A percentile compares a stretch with the other conserved stretches of the same genome.
These are phyloP conservation scores for Cocos nucifera DNA, from an alignment of 176 grass and related monocot species.

Conservation along the genomic window DNA sequence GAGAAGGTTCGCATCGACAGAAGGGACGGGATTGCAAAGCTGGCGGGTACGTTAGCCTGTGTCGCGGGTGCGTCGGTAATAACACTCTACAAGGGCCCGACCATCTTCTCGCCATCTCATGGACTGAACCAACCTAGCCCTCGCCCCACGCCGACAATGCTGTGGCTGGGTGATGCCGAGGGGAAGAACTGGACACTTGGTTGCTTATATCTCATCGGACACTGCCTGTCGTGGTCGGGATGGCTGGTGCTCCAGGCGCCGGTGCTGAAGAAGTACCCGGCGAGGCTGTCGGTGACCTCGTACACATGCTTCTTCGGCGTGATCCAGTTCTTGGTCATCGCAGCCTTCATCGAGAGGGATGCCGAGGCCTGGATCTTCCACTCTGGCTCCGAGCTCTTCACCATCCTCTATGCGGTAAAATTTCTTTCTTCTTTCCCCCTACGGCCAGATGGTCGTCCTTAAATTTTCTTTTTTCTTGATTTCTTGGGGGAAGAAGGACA, in stretches of 20 bases:
- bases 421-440: background rate
- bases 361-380: conserved; percentile 78
- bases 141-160: conserved; percentile 1
- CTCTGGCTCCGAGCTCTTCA: conserved; percentile 90
- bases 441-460: too few relatives aligned
- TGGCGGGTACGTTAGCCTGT: conserved; percentile 64
- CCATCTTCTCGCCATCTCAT: conserved; percentile 46
- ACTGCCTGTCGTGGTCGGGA: conserved; percentile 96
- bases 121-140: background rate
- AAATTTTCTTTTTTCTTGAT: too few relatives aligned
- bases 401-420: conserved; percentile 80
- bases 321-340: conserved; percentile 94
- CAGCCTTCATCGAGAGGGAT: conserved; percentile 94
- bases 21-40: conserved; percentile 70
- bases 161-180: conserved; percentile 18
- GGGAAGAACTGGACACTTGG: conserved; percentile 93
- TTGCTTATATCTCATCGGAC: conserved; percentile 82
- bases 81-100: conserved; percentile 84
- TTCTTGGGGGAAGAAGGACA: too few relatives aligned
- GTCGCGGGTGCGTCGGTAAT: conserved; percentile 84
- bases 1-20: conserved; percentile 77
- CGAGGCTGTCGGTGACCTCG: conserved; percentile 78
- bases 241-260: conserved; percentile 97
- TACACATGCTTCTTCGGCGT: conserved; percentile 99
- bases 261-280: conserved; percentile 94